These are phyloP conservation scores for Taphrina wiesneri DNA, from an alignment of 1,139 yeast species.

Conservation along the genomic window DNA sequence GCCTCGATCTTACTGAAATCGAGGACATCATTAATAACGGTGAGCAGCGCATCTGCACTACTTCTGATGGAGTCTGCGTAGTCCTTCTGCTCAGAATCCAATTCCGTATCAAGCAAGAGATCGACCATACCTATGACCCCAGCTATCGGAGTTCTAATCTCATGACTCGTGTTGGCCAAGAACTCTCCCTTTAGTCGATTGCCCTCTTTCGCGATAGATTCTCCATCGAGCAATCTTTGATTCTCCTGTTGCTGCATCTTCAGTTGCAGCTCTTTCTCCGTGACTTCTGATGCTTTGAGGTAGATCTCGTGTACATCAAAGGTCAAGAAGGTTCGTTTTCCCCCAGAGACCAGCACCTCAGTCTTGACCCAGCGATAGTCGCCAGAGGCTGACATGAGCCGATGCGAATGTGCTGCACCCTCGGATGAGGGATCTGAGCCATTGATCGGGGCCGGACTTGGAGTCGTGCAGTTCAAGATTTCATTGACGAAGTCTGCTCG, in stretches of 20 bases:
- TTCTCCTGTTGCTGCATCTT: conserved; percentile 15
- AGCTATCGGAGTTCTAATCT: conserved; percentile 84
- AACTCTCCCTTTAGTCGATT: conserved; percentile 32
- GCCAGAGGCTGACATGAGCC: conserved; percentile 44
- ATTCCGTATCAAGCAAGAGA: conserved; percentile 75
- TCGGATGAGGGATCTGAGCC: background rate
- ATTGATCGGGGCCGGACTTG: background rate
- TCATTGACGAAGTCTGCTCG: background rate
- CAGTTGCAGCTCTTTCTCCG: conserved; percentile 9
- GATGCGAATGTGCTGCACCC: conserved; percentile 21
- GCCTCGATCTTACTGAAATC: conserved; percentile 84
- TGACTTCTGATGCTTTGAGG: conserved; percentile 9
- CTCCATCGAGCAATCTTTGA: conserved; percentile 13
- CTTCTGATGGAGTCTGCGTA: conserved; percentile 77
- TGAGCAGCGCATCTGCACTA: conserved; percentile 70
- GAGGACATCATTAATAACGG: conserved; percentile 78
- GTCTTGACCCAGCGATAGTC: conserved; percentile 41
- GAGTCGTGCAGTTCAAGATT: background rate
- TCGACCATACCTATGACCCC: conserved; percentile 94
- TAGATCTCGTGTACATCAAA: conserved; percentile 29
- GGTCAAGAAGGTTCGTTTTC: conserved; percentile 9
- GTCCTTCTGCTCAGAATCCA: conserved; percentile 76
- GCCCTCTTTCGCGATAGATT: conserved; percentile 25
- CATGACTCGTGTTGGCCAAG: conserved; percentile 52
- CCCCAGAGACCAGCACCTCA: background rate